Evolutionary conservation across 345 rosid species (phyloP), one percentile per base, ranked within the genome.

Genomic region (Litchi chinensis): DNA sequence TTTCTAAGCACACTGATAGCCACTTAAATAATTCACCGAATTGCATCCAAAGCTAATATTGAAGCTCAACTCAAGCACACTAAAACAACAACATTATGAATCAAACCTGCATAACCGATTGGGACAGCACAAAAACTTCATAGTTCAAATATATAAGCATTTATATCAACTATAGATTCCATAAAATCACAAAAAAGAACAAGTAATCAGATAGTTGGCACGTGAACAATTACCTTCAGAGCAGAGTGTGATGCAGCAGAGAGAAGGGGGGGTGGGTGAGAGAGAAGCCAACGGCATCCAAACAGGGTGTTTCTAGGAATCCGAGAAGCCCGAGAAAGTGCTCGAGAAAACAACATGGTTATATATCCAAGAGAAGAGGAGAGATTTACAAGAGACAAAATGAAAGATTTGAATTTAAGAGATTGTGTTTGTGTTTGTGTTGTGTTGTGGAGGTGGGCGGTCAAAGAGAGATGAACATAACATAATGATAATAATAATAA

Each of bases 281-380:
- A 83, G n/a, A 81, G 80, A 83, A 86, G 66, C 16, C 76, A 78
- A 56, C 81, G 79, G 75, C 44, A 75, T 50, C 83, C 80, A 60
- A 84, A 78, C 81, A 78, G 64, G 68, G 77, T 80, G 16, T 76
- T 84, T 66, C 74, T 83, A 40, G 80, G 71, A 79, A 78, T 56
- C 79, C 76, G 75, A 4, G 88, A 76, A 83, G 84, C 74, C 82
- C 80, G 83, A 80, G 83, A 79, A 57, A 86, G 6, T 79, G 65
- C 24, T 41, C 79, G 82, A 54, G 75, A 73, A 70, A 77, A 76
- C 37, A 88, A 40, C 88, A 86, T 88, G 7, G 13, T 84, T 68
- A 46, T 68, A 46, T 12, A 28, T 57, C n/a, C 32, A 80, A 1
- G 19, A 28, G 3, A 11, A 68, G 40, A 48, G 43, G 10, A 21